Evolutionary conservation across 2,329 filamentous ascomycete genomes (phyloP).

Genomic region (Venturia carpophila): DNA sequence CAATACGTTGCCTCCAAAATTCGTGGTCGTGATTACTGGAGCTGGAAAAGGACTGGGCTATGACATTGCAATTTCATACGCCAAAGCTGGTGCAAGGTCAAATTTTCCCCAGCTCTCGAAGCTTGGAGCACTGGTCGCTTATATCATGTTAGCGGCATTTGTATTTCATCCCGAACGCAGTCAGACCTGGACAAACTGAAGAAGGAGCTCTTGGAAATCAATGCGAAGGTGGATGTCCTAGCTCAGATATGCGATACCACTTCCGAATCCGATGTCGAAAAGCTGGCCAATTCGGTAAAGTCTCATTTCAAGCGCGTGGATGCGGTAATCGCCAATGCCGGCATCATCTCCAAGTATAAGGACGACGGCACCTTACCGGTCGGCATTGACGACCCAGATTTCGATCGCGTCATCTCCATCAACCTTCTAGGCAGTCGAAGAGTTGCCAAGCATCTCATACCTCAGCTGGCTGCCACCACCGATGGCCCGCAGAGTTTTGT

Average conservation of each 20-base stretch:
- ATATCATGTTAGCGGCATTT: conserved; percentile 19
- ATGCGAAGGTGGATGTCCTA: conserved; percentile 18
- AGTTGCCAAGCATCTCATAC: conserved; percentile 19
- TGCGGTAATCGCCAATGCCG: conserved; percentile 19
- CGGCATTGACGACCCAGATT: conserved; percentile 19
- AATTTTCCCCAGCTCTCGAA: too few relatives aligned
- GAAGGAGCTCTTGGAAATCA: conserved; percentile 11
- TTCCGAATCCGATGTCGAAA: conserved; percentile 18
- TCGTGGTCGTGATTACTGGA: conserved; percentile 29
- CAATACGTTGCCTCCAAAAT: conserved; percentile 23
- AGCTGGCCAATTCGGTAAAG: conserved; percentile 16
- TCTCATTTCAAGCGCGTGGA: conserved; percentile 18
- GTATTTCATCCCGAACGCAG: conserved; percentile 24
- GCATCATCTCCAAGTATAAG: conserved; percentile 19
- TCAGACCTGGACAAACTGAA: conserved; percentile 18
- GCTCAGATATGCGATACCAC: conserved; percentile 18
- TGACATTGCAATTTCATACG: conserved; percentile 27
- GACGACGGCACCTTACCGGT: conserved; percentile 12
- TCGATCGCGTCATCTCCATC: conserved; percentile 19
- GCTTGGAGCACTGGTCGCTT: neutral
- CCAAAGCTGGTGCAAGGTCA: conserved; percentile 24
- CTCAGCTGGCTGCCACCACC: conserved; percentile 18
- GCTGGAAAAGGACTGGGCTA: conserved; percentile 30
- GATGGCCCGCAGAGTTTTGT: conserved; percentile 19
- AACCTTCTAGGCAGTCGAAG: conserved; percentile 17